Evolutionary conservation across 2,329 filamentous ascomycete genomes (phyloP), one percentile per base, ranked within the genome.

Genomic region (Aspergillus latus): DNA sequence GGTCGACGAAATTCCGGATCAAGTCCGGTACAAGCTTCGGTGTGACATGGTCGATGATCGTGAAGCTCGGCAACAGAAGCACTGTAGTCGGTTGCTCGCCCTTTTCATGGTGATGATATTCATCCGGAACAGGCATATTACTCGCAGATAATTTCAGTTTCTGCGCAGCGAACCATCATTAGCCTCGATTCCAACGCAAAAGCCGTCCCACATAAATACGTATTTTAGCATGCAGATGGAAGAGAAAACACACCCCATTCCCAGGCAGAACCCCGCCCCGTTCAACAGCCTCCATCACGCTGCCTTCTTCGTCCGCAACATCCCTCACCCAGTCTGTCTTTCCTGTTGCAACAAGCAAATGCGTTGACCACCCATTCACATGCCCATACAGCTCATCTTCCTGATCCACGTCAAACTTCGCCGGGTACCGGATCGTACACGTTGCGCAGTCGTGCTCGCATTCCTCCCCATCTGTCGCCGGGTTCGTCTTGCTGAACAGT

Each of bases 251-350:
- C 70, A 78, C 76, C 59, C 76, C 76, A 62, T 78, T 78, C 49
- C 59, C 71, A 13, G 78, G 68, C 57, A 71, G 66, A 36, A 77
- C 40, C 1, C 73, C 75, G 15, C 72, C 72, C 55, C 74, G 76
- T 40, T 76, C 82, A 64, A 92, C 82, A 1, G 88, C 89, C 76
- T 91, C 80, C 89, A 93, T 93, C 32, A 93, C 82, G 69, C 88
- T 91, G 5, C 88, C 89, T 74, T 89, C 87, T 79, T 97, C 94
- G 69, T 97, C 89, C 55, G 84, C 85, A 45, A 96, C 90, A 76
- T 96, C 88, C 58, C 90, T 78, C 68, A 93, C 88, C 94, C 94
- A 99, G 75, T 99, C 94, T 28, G 87, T 83, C 83, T 97, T 96
- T 59, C 92, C 90, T n/a, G 94, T 99, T 26, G 91, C 94, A 13